phyloP scores from a whole-genome alignment of 1,284 basidiomycete species.

The Fomitopsis schrenkii region DNA sequence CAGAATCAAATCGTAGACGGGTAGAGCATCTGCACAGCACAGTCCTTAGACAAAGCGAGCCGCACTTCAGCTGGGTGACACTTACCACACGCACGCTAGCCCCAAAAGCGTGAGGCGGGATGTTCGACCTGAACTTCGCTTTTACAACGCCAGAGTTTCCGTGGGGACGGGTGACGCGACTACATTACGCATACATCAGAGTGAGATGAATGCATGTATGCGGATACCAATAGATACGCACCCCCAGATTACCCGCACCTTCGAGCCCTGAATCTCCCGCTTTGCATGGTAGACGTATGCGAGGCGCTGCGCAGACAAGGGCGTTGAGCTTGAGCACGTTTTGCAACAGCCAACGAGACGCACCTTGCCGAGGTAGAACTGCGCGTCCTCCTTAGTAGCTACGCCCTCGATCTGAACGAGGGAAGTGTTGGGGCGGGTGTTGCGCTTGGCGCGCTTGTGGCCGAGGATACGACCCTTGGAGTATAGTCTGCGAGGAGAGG shows the following conservation, averaged over 20 bases:
- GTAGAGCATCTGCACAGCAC: constrained; percentile 41
- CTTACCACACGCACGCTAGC: constrained; percentile 91
- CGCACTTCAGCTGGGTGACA: constrained; percentile 14
- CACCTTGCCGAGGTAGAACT: constrained; percentile 99
- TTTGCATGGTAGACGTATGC: constrained; percentile 98
- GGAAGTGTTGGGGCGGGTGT: constrained; percentile 92
- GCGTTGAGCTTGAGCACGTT: background rate
- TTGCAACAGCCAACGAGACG: constrained; percentile 20
- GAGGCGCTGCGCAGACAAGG: constrained; percentile 62
- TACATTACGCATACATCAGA: constrained; percentile 23
- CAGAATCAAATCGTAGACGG: constrained; percentile 46
- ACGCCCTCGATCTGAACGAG: constrained; percentile 98
- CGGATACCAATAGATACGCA: constrained; percentile 33
- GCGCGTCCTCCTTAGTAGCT: constrained; percentile 88
- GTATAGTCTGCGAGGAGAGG: constrained; percentile 73
- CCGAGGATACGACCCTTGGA: constrained; percentile 95
- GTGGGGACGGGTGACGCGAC: constrained; percentile 89
- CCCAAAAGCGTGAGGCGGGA: constrained; percentile 95
- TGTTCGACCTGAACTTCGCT: constrained; percentile 96
- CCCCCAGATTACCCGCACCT: constrained; percentile 98
- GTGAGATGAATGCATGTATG: background rate
- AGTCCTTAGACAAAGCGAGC: background rate
- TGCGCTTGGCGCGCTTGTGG: constrained; percentile 98
- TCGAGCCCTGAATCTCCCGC: constrained; percentile 87
- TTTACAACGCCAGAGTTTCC: constrained; percentile 96